These are phyloP conservation scores for Penicillium lagena DNA, from an alignment of 495 filamentous ascomycete species.

Conservation along the genomic window DNA sequence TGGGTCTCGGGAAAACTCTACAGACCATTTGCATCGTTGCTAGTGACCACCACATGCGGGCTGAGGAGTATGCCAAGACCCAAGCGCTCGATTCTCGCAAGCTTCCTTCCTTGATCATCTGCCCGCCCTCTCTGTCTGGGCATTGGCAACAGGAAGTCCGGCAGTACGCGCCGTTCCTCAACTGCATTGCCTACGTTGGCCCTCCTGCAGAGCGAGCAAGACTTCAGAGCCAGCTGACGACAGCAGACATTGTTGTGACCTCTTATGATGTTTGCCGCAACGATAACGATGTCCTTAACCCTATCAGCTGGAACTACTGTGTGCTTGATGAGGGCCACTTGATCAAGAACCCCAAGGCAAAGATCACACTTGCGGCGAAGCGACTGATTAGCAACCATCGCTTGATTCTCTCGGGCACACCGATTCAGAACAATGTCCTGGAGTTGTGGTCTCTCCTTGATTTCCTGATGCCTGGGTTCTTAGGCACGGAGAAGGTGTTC, in stretches of 20 bases:
- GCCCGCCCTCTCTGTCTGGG: conserved; percentile 93
- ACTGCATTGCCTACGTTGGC: conserved; percentile 82
- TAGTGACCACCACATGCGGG: conserved; percentile 90
- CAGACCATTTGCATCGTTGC: conserved; percentile 98
- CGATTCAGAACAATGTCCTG: conserved; percentile 96
- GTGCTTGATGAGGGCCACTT: conserved; percentile 96
- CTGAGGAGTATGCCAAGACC: conserved; percentile 80
- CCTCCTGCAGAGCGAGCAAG: conserved; percentile 71
- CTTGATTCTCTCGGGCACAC: conserved; percentile 91
- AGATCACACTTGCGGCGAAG: conserved; percentile 89
- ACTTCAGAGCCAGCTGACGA: conserved; percentile 57
- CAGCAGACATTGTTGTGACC: conserved; percentile 88
- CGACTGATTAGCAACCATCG: conserved; percentile 83
- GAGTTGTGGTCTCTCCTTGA: conserved; percentile 99
- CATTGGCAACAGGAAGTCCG: conserved; percentile 98
- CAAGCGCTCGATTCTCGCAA: conserved; percentile 66
- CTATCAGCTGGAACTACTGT: conserved; percentile 92
- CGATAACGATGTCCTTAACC: conserved; percentile 75
- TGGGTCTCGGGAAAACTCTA: conserved; percentile 96
- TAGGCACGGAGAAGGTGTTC: conserved; percentile 98
- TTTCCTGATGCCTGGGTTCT: conserved; percentile 97
- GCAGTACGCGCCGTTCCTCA: conserved; percentile 89
- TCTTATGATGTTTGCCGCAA: conserved; percentile 97
- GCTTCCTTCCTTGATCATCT: conserved; percentile 89
- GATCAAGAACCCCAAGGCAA: conserved; percentile 96